These are phyloP conservation scores for Cruciata laevipes DNA, from an alignment of 257 asterid genomes.

Conservation along the genomic window DNA sequence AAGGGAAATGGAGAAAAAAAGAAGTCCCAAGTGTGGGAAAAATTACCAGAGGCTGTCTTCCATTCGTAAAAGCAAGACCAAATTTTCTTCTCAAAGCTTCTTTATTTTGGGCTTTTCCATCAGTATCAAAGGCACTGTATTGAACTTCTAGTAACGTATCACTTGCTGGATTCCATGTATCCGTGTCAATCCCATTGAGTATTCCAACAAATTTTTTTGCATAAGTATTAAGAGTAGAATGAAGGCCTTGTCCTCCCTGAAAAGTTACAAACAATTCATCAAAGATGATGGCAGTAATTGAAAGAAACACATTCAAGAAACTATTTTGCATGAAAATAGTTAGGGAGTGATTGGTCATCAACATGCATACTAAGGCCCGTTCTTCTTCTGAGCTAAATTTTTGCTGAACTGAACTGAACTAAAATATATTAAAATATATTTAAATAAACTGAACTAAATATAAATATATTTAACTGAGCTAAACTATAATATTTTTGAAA, in stretches of 20 bases:
- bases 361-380: background rate
- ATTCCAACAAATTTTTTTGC: slow-evolving; percentile 82
- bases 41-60: slow-evolving; percentile 72
- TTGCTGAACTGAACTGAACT: too few relatives aligned
- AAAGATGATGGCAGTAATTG: background rate
- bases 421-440: too few relatives aligned
- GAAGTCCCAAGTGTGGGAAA: background rate
- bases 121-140: slow-evolving; percentile 58
- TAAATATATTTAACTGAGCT: too few relatives aligned
- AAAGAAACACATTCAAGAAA: background rate
- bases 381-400: too few relatives aligned
- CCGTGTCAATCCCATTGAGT: slow-evolving; percentile 91
- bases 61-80: slow-evolving; percentile 47
- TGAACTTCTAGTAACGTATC: slow-evolving; percentile 71
- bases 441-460: too few relatives aligned
- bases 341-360: background rate
- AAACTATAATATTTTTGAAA: too few relatives aligned
- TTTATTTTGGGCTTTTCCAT: slow-evolving; percentile 77
- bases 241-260: slow-evolving; percentile 87
- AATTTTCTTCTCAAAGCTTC: slow-evolving; percentile 67
- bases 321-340: background rate
- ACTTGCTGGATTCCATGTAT: slow-evolving; percentile 89
- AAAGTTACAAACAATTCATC: slow-evolving; percentile 16
- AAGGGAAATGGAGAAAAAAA: too few relatives aligned
- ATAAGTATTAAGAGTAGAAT: slow-evolving; percentile 62